Conservation (phyloP, 1,284 basidiomycete species). For the Sanghuangporus weigelae region DNA sequence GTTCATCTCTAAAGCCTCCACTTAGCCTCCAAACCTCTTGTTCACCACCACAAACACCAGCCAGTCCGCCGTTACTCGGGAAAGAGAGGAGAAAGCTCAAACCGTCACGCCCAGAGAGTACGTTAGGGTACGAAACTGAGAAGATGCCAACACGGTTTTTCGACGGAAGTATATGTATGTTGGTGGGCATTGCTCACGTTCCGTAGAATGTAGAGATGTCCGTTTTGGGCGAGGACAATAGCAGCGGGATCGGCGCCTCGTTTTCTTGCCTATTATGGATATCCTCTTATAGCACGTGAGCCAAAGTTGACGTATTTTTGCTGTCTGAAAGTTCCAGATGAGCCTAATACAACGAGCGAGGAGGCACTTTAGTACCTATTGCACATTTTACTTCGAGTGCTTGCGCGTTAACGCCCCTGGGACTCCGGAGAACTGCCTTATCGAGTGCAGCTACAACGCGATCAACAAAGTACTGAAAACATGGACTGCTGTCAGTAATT, state of each 20-base stretch:
- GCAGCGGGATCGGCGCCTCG: not conserved
- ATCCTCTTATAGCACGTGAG: not conserved
- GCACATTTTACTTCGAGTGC: too few relatives aligned
- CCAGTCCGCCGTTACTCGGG: not conserved
- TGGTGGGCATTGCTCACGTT: not conserved
- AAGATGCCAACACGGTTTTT: not conserved
- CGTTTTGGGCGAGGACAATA: constrained; percentile 5
- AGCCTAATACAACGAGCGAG: not conserved
- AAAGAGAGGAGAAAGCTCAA: not conserved
- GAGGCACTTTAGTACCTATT: not conserved
- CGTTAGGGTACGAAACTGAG: not conserved
- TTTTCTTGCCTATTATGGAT: not conserved
- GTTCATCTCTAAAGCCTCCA: not conserved
- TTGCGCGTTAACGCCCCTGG: too few relatives aligned
- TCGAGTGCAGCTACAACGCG: too few relatives aligned
- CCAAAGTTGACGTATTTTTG: not conserved
- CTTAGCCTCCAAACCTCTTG: not conserved
- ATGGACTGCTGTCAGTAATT: too few relatives aligned
- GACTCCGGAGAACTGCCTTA: too few relatives aligned
- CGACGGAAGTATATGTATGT: constrained; percentile 1
- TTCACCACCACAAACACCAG: not conserved
- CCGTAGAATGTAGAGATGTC: not conserved
- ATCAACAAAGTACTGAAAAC: too few relatives aligned
- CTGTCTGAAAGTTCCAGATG: not conserved
- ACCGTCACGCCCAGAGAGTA: not conserved